Evolutionary conservation across 2,329 filamentous ascomycete genomes (phyloP).

Genomic region (Paracamarosporium sp.): DNA sequence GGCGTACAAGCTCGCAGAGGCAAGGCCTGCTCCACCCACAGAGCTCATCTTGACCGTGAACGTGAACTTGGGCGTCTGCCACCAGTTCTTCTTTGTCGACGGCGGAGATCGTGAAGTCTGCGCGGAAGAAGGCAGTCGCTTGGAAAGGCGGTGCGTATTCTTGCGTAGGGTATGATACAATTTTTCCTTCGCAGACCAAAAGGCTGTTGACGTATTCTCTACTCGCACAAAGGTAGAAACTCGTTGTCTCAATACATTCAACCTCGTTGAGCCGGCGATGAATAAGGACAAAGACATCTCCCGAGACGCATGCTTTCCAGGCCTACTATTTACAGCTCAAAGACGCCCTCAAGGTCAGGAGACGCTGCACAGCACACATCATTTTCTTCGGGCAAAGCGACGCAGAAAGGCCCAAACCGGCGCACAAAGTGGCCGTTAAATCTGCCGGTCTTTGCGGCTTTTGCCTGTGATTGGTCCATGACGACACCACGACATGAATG

Average conservation of each 20-base stretch:
- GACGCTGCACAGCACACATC: not conserved
- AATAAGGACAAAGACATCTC: not conserved
- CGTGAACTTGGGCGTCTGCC: slow-evolving; percentile 29
- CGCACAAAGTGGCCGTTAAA: not conserved
- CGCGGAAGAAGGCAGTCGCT: not conserved
- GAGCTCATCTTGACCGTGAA: slow-evolving; percentile 41
- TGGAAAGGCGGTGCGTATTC: not conserved
- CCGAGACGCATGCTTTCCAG: not conserved
- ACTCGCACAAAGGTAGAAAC: not conserved
- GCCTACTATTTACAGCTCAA: not conserved
- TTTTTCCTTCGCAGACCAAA: not conserved
- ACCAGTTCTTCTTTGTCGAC: slow-evolving; percentile 8
- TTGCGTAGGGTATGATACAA: not conserved
- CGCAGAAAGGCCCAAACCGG: not conserved
- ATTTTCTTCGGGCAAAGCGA: not conserved
- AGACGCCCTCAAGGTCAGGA: not conserved
- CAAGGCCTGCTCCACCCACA: slow-evolving; percentile 25
- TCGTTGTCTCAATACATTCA: not conserved
- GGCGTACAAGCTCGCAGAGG: slow-evolving; percentile 46
- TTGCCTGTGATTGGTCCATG: slow-evolving; percentile 9
- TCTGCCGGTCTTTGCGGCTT: not conserved
- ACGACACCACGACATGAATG: slow-evolving; percentile 5
- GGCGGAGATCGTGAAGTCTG: not conserved
- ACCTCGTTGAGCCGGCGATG: not conserved
- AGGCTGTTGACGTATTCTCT: not conserved